Percentiles rank a stretch among this genome's conserved stretches.
These are phyloP conservation scores for Dendrocalamus sinicus DNA, from an alignment of 176 grass and related monocot genomes.

Conservation along the genomic window DNA sequence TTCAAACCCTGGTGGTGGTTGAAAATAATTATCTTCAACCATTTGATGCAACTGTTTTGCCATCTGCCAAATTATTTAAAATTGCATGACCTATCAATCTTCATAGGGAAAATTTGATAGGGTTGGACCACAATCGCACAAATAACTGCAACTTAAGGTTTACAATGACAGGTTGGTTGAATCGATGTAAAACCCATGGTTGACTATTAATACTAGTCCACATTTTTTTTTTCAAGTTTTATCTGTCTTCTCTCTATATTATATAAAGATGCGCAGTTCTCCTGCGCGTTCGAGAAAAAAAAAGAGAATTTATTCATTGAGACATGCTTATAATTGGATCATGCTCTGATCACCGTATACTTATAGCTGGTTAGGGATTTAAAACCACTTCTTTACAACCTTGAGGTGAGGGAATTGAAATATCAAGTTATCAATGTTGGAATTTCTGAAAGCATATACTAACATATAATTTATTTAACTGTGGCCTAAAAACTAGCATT, in stretches of 20 bases:
- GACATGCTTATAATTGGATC: slow-evolving; percentile 18
- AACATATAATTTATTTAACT: neutral
- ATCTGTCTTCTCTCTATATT: too few species aligned
- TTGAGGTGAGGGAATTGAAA: slow-evolving; percentile 21
- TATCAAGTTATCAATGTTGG: neutral
- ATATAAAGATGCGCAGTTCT: too few species aligned
- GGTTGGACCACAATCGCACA: neutral
- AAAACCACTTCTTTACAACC: slow-evolving; percentile 18
- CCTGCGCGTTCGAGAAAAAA: too few species aligned
- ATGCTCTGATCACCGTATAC: neutral
- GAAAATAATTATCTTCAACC: slow-evolving; percentile 37
- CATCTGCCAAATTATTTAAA: slow-evolving; percentile 60
- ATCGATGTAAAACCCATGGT: neutral
- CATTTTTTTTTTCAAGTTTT: too few species aligned
- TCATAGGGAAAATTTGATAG: neutral
- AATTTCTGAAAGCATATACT: slow-evolving; percentile 3
- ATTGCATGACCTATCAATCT: slow-evolving; percentile 13
- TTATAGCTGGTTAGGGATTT: slow-evolving; percentile 18
- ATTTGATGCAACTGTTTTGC: slow-evolving; percentile 53
- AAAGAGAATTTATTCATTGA: slow-evolving; percentile 25
- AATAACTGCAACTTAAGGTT: slow-evolving; percentile 19
- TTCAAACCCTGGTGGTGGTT: slow-evolving; percentile 46
- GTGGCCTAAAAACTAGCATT: neutral
- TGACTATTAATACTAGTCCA: neutral
- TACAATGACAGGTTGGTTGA: neutral